These are phyloP conservation scores for Psilocybe tampanensis DNA, from an alignment of 768 basidiomycete species.

Conservation along the genomic window DNA sequence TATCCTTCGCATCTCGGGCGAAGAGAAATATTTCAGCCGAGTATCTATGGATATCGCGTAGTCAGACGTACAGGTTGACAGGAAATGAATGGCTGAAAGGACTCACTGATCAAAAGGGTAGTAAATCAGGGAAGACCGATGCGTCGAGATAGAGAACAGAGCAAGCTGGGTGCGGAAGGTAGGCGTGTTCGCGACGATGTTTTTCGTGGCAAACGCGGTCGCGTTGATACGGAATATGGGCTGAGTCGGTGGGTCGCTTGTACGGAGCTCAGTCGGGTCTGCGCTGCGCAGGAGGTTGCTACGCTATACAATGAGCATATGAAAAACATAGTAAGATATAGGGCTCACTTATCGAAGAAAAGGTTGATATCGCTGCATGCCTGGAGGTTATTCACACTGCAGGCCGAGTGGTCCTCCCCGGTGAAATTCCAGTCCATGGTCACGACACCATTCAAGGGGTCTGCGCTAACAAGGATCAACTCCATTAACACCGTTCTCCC, in stretches of 20 bases:
- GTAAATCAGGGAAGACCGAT: slow-evolving; percentile 21
- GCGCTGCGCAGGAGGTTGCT: slow-evolving; percentile 16
- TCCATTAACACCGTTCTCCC: slow-evolving; percentile 19
- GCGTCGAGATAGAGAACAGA: slow-evolving; percentile 21
- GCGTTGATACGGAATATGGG: slow-evolving; percentile 25
- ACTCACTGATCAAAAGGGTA: slow-evolving; percentile 26
- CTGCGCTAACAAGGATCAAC: slow-evolving; percentile 20
- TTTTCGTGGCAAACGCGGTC: slow-evolving; percentile 9
- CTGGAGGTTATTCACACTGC: slow-evolving; percentile 14
- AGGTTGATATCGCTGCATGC: slow-evolving; percentile 24
- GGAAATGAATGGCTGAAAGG: background rate
- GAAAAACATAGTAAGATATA: background rate
- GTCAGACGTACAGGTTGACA: background rate
- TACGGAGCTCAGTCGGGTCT: slow-evolving; percentile 4
- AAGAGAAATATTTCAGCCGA: slow-evolving; percentile 24
- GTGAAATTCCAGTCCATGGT: slow-evolving; percentile 24
- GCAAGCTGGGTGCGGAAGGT: slow-evolving; percentile 25
- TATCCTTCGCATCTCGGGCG: slow-evolving; percentile 20
- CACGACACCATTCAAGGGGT: slow-evolving; percentile 20
- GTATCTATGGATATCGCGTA: slow-evolving; percentile 10
- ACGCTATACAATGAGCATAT: background rate
- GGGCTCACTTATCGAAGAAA: slow-evolving; percentile 26
- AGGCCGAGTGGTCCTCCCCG: slow-evolving; percentile 20
- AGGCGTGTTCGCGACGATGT: slow-evolving; percentile 20
- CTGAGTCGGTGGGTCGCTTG: slow-evolving; percentile 18